These are phyloP conservation scores for Phytopythium sindhum DNA, from an alignment of 352 stramenopile species.

Conservation along the genomic window DNA sequence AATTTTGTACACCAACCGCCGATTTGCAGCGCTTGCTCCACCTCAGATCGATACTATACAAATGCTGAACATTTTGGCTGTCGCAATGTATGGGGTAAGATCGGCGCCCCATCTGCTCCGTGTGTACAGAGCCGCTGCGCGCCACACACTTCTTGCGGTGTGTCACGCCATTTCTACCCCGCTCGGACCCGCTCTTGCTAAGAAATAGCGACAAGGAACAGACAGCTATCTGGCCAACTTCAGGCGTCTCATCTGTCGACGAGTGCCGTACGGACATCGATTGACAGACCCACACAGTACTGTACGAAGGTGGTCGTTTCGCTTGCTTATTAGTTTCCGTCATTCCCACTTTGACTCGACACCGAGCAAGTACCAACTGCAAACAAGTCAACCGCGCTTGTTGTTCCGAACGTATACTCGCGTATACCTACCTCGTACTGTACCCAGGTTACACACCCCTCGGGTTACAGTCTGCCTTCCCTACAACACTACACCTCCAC, in stretches of 20 bases:
- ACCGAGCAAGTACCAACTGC: slow-evolving; percentile 1
- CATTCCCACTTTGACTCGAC: slow-evolving; percentile 3
- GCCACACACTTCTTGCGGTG: slow-evolving; percentile 1
- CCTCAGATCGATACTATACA: background rate
- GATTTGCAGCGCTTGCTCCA: background rate
- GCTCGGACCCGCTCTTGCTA: background rate
- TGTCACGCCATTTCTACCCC: background rate
- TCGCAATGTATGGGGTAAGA: background rate
- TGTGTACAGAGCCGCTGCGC: background rate
- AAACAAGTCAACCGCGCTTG: background rate
- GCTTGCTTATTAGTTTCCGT: background rate
- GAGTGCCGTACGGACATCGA: background rate
- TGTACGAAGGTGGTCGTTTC: background rate
- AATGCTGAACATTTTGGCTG: background rate
- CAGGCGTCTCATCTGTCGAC: background rate
- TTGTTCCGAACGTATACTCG: background rate
- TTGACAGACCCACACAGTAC: background rate
- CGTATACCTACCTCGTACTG: background rate
- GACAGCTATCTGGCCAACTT: background rate
- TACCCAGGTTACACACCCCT: slow-evolving; percentile 2
- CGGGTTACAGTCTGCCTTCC: background rate
- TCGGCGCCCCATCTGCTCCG: background rate
- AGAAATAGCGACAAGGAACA: background rate
- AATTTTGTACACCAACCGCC: background rate
- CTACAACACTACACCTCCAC: background rate